A percentile compares a stretch with the other conserved stretches of the same genome.
Evolutionary conservation across 352 stramenopile species (phyloP).

Genomic region (Pythium utonaiense): DNA sequence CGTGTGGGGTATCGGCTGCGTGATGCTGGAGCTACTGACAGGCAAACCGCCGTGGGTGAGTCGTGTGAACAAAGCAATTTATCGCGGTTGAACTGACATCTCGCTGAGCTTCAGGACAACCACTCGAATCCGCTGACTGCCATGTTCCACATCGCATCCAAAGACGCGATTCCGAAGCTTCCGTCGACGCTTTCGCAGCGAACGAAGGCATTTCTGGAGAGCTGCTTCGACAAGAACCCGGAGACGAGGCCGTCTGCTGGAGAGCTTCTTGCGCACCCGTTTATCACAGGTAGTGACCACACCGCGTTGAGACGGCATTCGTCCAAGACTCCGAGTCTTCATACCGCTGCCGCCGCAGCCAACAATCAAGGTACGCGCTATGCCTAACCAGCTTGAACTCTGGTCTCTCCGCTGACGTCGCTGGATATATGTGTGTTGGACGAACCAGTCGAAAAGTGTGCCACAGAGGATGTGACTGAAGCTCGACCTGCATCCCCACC

Average conservation of each 20-base stretch:
- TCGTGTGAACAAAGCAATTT: neutral
- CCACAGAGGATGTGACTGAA: neutral
- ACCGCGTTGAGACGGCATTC: neutral
- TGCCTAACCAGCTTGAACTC: too few species aligned
- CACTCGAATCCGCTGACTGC: constrained; percentile 73
- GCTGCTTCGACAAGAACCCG: constrained; percentile 67
- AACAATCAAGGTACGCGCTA: neutral
- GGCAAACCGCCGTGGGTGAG: constrained; percentile 81
- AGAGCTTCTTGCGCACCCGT: constrained; percentile 78
- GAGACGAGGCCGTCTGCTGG: constrained; percentile 66
- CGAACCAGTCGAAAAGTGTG: neutral
- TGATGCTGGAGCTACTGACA: constrained; percentile 88
- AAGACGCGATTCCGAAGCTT: constrained; percentile 44
- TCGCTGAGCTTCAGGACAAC: constrained; percentile 36
- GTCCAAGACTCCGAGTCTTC: neutral
- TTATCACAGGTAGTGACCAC: constrained; percentile 22
- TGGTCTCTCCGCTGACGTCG: neutral
- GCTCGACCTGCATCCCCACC: neutral
- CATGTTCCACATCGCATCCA: constrained; percentile 83
- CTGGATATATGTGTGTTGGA: too few species aligned
- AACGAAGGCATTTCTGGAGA: constrained; percentile 42
- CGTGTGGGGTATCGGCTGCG: constrained; percentile 89
- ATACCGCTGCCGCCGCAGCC: too few species aligned
- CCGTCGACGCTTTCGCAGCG: constrained; percentile 36
- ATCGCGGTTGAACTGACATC: neutral